These are phyloP conservation scores for Ogataea nonfermentans DNA, from an alignment of 805 yeast genomes.

Conservation along the genomic window DNA sequence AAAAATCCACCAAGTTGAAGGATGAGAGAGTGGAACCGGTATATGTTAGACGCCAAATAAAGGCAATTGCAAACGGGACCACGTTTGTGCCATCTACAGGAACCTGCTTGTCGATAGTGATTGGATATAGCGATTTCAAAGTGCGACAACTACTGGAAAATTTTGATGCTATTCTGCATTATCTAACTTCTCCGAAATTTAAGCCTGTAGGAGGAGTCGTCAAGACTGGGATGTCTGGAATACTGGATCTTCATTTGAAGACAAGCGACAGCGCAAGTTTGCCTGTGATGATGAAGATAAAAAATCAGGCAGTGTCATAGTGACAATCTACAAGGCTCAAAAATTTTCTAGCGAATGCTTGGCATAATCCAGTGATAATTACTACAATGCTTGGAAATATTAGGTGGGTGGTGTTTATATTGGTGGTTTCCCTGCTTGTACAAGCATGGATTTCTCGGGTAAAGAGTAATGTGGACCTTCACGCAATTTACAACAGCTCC, in stretches of 20 bases:
- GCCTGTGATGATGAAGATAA: constrained; percentile 41
- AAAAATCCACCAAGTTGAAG: constrained; percentile 43
- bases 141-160: constrained; percentile 47
- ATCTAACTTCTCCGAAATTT: constrained; percentile 43
- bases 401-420: not conserved
- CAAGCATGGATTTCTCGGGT: not conserved
- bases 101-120: constrained; percentile 53
- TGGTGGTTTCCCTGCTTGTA: not conserved
- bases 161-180: constrained; percentile 47
- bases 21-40: constrained; percentile 64
- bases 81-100: constrained; percentile 60
- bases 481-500: constrained; percentile 16
- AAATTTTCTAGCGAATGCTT: not conserved
- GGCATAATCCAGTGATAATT: not conserved
- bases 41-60: constrained; percentile 62
- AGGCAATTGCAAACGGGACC: constrained; percentile 61
- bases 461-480: constrained; percentile 7
- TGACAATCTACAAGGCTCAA: not conserved
- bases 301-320: constrained; percentile 7
- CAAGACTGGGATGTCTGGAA: constrained; percentile 40
- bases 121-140: constrained; percentile 55
- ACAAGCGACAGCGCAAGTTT: constrained; percentile 65
- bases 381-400: no score
- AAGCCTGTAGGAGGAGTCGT: constrained; percentile 61
- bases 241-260: constrained; percentile 57